Evolutionary conservation across 2,329 filamentous ascomycete genomes (phyloP), one percentile per base, ranked within the genome.

Genomic region (Daldinia eschscholtzii): DNA sequence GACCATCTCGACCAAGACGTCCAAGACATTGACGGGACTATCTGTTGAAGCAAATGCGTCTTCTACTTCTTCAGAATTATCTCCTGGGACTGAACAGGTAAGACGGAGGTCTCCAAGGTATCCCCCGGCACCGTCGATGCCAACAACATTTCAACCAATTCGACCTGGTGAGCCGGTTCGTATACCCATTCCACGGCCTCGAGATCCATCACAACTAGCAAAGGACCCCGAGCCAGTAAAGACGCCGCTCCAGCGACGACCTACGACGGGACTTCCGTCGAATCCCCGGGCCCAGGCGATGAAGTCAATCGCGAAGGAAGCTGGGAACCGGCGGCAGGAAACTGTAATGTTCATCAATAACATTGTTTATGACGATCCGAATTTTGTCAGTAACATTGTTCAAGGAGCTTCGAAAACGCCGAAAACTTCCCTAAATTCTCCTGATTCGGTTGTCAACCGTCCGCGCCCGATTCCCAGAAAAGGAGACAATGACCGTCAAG

Each of bases 261-360:
- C 81, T 3, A 83, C 81, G 0, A 81, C 79, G 1, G 85, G 85
- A 2, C 78, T 87, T 13, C 86, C 85, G 0, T 79, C 79, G 1
- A 85, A 86, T 55, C 85, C 85, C 3, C 79, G 80, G 37, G 79
- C 82, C 4, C 77, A 78, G 61, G 78, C 79, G 10, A 71, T 81
- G 46, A 79, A 76, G 55, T 59, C 71, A 15, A 61, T 77, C 2
- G 67, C 72, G 13, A 73, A 76, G 30, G 80, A 80, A 12, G 70
- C 73, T 6, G 64, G 64, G 57, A 71, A 59, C 15, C 73, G 72
- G 61, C 81, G 78, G 59, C 78, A 84, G 26, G 82, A 84, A 65
- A 88, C 83, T 3, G 82, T 88, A 52, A 84, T 89, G 83, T 83
- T 87, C 61, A 77, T 89, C 57, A 88, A 87, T 65, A 81, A 85